Percentiles rank a stretch among this genome's conserved stretches.
phyloP scores from a whole-genome alignment of 768 basidiomycete species.

The Pulveroboletus sp. region DNA sequence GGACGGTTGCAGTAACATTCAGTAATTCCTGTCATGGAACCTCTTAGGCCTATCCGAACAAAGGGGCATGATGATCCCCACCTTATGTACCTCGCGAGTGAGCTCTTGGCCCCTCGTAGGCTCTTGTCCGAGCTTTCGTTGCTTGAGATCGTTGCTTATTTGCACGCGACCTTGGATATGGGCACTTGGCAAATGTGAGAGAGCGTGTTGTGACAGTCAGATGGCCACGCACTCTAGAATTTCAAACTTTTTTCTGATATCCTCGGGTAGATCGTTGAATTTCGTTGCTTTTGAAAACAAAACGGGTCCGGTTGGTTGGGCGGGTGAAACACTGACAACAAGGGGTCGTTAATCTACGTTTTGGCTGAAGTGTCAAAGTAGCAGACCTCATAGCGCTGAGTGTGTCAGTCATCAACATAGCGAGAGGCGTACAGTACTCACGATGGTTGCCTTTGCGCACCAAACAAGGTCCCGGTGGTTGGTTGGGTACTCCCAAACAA shows the following conservation, averaged over 20 bases:
- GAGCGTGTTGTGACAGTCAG: not conserved
- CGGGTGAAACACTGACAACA: conserved; percentile 26
- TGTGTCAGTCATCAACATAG: not conserved
- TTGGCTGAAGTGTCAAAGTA: not conserved
- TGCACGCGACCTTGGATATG: conserved; percentile 77
- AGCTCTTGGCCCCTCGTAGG: conserved; percentile 70
- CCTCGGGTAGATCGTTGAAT: conserved; percentile 80
- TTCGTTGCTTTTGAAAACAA: conserved; percentile 55
- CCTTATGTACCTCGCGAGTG: conserved; percentile 67
- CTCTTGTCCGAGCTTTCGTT: conserved; percentile 73
- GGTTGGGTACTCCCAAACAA: conserved; percentile 28
- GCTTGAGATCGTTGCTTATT: conserved; percentile 76
- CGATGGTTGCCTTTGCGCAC: conserved; percentile 33
- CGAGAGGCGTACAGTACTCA: conserved; percentile 9
- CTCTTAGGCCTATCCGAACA: not conserved
- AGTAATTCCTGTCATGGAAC: conserved; percentile 53
- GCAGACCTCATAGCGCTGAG: conserved; percentile 28
- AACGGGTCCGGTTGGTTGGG: conserved; percentile 27
- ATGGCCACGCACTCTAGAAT: conserved; percentile 59
- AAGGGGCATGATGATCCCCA: conserved; percentile 21
- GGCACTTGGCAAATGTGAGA: conserved; percentile 38
- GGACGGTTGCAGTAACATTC: conserved; percentile 58
- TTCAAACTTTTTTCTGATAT: conserved; percentile 62
- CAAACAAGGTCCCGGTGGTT: conserved; percentile 19
- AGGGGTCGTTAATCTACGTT: conserved; percentile 1